Evolutionary conservation across 1,139 yeast species (phyloP).

Genomic region (Entelexis sorbosivorans): DNA sequence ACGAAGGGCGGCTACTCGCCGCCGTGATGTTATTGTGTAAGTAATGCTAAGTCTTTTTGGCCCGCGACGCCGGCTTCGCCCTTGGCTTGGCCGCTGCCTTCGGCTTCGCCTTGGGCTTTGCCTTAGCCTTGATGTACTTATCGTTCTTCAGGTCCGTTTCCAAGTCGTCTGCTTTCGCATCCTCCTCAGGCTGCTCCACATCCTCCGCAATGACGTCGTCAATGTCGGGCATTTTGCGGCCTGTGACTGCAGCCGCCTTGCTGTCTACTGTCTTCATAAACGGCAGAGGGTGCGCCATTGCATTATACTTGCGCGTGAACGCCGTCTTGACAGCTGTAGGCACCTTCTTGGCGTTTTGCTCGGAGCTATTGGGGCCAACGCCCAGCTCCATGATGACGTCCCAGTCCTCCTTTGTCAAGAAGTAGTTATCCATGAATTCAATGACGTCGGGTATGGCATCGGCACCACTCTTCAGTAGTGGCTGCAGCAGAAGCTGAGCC

Average conservation of each 20-base stretch:
- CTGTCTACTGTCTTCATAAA: constrained; percentile 47
- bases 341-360: constrained; percentile 44
- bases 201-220: constrained; percentile 53
- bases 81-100: constrained; percentile 9
- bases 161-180: constrained; percentile 31
- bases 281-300: constrained; percentile 69
- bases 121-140: constrained; percentile 44
- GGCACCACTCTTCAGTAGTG: constrained; percentile 43
- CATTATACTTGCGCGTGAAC: constrained; percentile 76
- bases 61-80: not conserved
- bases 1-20: too few species aligned
- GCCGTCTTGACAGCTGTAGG: constrained; percentile 69
- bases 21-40: too few species aligned
- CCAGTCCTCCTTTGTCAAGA: constrained; percentile 83
- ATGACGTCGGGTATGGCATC: constrained; percentile 61
- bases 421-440: constrained; percentile 67
- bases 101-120: constrained; percentile 26
- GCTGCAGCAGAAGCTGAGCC: constrained; percentile 44
- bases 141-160: constrained; percentile 43
- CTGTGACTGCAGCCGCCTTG: constrained; percentile 32
- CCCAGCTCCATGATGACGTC: constrained; percentile 74
- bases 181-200: constrained; percentile 48
- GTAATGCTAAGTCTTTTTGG: not conserved
- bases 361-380: constrained; percentile 44
- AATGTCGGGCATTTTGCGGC: constrained; percentile 39